Evolutionary conservation across 768 basidiomycete species (phyloP), one percentile per base, ranked within the genome.

Genomic region (Tremella yokohamensis): DNA sequence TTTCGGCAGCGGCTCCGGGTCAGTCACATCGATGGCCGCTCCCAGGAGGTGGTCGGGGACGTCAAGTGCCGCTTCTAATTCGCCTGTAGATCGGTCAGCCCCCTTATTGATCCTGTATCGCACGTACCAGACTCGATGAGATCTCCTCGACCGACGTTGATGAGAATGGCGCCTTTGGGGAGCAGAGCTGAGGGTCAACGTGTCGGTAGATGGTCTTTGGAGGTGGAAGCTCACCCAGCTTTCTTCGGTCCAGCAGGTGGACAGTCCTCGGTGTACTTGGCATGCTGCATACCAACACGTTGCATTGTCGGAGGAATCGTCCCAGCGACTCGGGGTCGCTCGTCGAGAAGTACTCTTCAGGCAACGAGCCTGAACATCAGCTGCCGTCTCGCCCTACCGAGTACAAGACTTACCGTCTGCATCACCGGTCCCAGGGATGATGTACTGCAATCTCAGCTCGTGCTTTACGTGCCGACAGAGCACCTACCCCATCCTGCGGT

Each of bases 61-160:
- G 40, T 68, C 58, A 2, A 71, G 69, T 1, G 64, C 58, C 4
- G 29, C 29, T 34, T 34, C 6, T 11, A 34, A 11, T 11, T 34
- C 29, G 6, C 29, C 11, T 11, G 29, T 6, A 11, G 29, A 11
- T 34, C 29, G 11, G 29, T 34, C 6, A 34, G n/a, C n/a, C 29
- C 11, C 11, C 29, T 34, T 34, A 34, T 11, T 34, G 29, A 34
- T 34, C 29, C 11, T 4, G 11, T 34, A 11, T 34, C 29, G n/a
- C n/a, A 59, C 69, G 49, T 19, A 75, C 74, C 69, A 22, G 74
- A 70, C 45, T 68, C 64, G 39, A 77, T 58, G 13, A 77, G 62
- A 49, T 73, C 70, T 1, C 77, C 77, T 29, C 77, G 57, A 0
- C 77, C 77, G 38, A 77, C 72, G 54, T 78, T 78, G 24, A 76